These are phyloP conservation scores for Moniliophthora roreri DNA, from an alignment of 1,284 basidiomycete genomes.

Conservation along the genomic window DNA sequence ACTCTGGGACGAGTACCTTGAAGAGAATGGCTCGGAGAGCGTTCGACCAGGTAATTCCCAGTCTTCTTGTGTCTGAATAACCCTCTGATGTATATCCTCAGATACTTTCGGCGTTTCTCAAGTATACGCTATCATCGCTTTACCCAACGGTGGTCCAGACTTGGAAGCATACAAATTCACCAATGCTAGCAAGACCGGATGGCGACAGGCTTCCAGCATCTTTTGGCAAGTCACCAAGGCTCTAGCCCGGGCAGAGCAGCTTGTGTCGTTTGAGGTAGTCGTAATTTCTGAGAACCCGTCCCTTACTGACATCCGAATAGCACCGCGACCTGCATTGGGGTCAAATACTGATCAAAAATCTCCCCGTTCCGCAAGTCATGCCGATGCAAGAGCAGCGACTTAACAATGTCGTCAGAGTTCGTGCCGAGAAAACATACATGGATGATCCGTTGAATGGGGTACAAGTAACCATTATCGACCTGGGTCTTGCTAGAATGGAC, in stretches of 20 bases:
- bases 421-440: slow-evolving; percentile 39
- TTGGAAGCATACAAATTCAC: slow-evolving; percentile 80
- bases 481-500: slow-evolving; percentile 87
- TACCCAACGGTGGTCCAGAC: slow-evolving; percentile 88
- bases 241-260: slow-evolving; percentile 76
- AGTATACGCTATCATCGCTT: slow-evolving; percentile 84
- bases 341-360: slow-evolving; percentile 84
- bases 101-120: slow-evolving; percentile 76
- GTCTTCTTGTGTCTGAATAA: neutral
- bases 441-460: slow-evolving; percentile 64
- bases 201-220: slow-evolving; percentile 84
- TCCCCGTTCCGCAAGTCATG: slow-evolving; percentile 27
- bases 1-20: slow-evolving; percentile 86
- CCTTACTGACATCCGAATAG: slow-evolving; percentile 37
- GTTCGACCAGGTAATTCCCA: slow-evolving; percentile 84
- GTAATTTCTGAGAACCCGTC: neutral
- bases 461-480: slow-evolving; percentile 87
- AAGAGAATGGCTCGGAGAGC: slow-evolving; percentile 76
- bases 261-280: slow-evolving; percentile 82
- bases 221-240: slow-evolving; percentile 89
- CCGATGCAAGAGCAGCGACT: slow-evolving; percentile 31
- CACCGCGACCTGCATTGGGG: slow-evolving; percentile 98
- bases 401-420: slow-evolving; percentile 20
- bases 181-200: slow-evolving; percentile 54
- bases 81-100: slow-evolving; percentile 26